Percentiles rank a stretch among this genome's conserved stretches.
Evolutionary conservation across 1,139 yeast species (phyloP).

Genomic region (Geotrichum citri-aurantii): DNA sequence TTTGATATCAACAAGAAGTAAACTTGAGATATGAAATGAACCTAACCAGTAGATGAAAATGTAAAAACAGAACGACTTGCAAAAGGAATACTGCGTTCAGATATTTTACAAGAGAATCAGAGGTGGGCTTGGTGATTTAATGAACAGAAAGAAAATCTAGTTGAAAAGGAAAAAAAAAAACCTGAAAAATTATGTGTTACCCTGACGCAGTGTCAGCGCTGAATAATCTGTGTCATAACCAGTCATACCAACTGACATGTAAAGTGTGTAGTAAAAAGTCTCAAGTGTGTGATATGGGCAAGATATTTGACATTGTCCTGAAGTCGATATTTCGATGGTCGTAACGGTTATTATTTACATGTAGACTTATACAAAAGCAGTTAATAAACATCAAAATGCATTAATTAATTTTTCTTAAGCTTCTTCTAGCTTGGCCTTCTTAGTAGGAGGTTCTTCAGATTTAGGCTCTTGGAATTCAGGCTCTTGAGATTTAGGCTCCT

Average conservation of each 20-base stretch:
- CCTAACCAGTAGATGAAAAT: neutral
- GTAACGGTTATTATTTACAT: neutral
- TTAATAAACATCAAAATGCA: neutral
- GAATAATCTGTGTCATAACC: neutral
- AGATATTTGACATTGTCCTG: too few relatives aligned
- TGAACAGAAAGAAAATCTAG: constrained; percentile 5
- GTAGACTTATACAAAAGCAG: neutral
- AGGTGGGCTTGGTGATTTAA: constrained; percentile 10
- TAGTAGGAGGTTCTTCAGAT: neutral
- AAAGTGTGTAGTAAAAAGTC: too few relatives aligned
- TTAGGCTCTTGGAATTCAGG: too few relatives aligned
- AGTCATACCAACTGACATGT: neutral
- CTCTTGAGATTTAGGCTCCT: neutral
- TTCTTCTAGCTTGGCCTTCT: neutral
- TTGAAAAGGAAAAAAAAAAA: neutral
- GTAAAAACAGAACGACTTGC: neutral
- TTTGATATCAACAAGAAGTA: neutral
- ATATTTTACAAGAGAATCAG: neutral
- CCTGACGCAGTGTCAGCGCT: neutral
- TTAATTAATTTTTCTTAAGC: neutral
- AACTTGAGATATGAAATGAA: neutral
- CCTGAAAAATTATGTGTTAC: constrained; percentile 1
- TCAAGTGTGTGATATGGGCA: neutral
- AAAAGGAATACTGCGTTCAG: neutral
- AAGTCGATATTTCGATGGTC: neutral